Percentiles rank a stretch among this genome's conserved stretches.
phyloP scores from a whole-genome alignment of 2,329 filamentous ascomycete species.

The Amauroascus niger region DNA sequence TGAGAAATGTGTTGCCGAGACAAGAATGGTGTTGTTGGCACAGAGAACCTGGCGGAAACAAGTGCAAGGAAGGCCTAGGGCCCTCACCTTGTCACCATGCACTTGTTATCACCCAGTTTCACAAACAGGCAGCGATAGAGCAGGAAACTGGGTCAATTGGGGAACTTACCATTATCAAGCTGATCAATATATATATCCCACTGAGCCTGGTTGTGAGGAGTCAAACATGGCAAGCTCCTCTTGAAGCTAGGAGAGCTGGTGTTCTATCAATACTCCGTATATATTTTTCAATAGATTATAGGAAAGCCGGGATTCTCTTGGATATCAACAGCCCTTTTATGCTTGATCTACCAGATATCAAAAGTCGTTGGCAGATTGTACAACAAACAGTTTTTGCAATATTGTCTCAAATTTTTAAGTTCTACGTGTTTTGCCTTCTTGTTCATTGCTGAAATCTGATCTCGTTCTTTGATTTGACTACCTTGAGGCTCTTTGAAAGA shows the following conservation, averaged over 20 bases:
- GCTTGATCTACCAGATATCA: background rate
- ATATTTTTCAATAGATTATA: background rate
- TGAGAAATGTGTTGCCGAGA: background rate
- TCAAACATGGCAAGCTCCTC: background rate
- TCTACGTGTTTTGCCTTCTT: background rate
- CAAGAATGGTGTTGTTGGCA: constrained; percentile 1
- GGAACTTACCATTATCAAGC: background rate
- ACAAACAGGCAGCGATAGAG: background rate
- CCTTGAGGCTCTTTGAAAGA: background rate
- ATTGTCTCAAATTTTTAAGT: no score
- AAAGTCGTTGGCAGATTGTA: no score
- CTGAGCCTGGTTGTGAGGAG: background rate
- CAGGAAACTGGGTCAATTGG: background rate
- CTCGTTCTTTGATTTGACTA: background rate
- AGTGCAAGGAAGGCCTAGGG: background rate
- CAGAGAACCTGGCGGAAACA: background rate
- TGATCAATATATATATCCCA: background rate
- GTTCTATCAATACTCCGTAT: no score
- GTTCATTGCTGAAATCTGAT: no score
- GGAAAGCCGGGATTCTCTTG: background rate
- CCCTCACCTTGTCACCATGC: background rate
- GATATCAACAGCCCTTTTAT: background rate
- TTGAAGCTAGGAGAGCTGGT: no score
- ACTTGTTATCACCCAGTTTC: background rate
- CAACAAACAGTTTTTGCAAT: no score